Evolutionary conservation across 495 filamentous ascomycete species (phyloP).

Genomic region (Xanthoparmelia taractica): DNA sequence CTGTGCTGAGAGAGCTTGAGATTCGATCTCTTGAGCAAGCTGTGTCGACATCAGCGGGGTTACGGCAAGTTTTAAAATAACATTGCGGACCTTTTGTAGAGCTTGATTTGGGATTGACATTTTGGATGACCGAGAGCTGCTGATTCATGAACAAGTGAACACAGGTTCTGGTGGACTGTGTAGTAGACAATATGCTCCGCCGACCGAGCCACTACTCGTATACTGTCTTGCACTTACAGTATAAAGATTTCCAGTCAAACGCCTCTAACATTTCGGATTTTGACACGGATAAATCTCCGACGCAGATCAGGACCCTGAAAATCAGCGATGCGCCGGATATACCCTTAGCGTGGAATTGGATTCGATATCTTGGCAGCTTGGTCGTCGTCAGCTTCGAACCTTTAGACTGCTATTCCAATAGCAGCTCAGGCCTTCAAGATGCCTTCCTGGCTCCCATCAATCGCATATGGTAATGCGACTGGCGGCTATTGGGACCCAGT

Average conservation of each 20-base stretch:
- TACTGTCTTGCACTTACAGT: no score
- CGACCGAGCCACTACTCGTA: no score
- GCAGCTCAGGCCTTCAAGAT: conserved; percentile 15
- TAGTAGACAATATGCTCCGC: no score
- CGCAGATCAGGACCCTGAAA: background rate
- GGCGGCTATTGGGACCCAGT: conserved; percentile 78
- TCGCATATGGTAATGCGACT: conserved; percentile 58
- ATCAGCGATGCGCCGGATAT: background rate
- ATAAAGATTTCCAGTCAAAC: no score
- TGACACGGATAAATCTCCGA: background rate
- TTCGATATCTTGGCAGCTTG: background rate
- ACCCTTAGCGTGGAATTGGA: background rate
- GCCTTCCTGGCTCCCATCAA: conserved; percentile 39
- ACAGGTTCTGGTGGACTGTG: no score
- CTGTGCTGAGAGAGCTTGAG: conserved; percentile 75
- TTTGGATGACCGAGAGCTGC: background rate
- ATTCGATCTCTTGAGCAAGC: conserved; percentile 91
- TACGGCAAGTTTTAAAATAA: background rate
- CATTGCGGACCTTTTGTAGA: conserved; percentile 66
- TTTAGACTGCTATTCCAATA: no score
- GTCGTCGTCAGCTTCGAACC: background rate
- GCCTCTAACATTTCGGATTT: no score
- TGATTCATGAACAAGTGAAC: background rate
- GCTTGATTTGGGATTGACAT: conserved; percentile 98
- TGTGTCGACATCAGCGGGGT: conserved; percentile 33